phyloP scores from a whole-genome alignment of 1,284 basidiomycete species.

The Ustilago trichophora region DNA sequence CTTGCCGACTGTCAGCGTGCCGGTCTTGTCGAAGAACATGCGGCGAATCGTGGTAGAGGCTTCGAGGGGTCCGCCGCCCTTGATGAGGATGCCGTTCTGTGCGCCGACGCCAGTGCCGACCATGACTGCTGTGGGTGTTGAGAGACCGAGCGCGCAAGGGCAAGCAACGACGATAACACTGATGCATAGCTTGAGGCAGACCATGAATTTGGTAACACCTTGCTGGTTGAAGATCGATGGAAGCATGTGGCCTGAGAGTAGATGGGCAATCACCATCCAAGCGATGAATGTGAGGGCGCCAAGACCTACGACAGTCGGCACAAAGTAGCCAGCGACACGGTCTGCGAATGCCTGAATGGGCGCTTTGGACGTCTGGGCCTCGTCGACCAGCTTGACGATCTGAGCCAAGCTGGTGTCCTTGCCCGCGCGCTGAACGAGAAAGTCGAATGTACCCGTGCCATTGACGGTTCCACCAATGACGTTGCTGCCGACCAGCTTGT shows the following conservation, averaged over 20 bases:
- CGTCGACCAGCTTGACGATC: constrained; percentile 95
- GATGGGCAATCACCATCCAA: constrained; percentile 82
- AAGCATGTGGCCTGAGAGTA: constrained; percentile 71
- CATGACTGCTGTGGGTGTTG: constrained; percentile 99
- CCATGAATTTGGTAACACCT: constrained; percentile 84
- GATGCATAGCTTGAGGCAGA: constrained; percentile 96
- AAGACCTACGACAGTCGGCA: constrained; percentile 87
- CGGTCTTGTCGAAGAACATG: constrained; percentile 95
- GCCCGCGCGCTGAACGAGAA: constrained; percentile 91
- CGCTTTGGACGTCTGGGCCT: constrained; percentile 96
- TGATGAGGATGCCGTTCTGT: constrained; percentile 96
- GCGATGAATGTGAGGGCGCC: constrained; percentile 81
- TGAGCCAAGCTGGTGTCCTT: constrained; percentile 94
- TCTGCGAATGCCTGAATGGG: constrained; percentile 98
- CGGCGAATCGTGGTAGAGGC: constrained; percentile 82
- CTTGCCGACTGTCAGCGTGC: constrained; percentile 91
- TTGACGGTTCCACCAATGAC: constrained; percentile 98
- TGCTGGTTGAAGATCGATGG: constrained; percentile 85
- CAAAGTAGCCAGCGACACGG: constrained; percentile 91
- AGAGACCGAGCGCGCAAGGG: constrained; percentile 94
- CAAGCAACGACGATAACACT: constrained; percentile 98
- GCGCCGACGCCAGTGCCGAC: constrained; percentile 98
- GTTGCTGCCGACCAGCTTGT: constrained; percentile 81
- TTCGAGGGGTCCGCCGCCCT: constrained; percentile 92
- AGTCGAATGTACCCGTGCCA: constrained; percentile 92